Conservation (phyloP, 441 rosid species). For the Adansonia rubrostipa region DNA sequence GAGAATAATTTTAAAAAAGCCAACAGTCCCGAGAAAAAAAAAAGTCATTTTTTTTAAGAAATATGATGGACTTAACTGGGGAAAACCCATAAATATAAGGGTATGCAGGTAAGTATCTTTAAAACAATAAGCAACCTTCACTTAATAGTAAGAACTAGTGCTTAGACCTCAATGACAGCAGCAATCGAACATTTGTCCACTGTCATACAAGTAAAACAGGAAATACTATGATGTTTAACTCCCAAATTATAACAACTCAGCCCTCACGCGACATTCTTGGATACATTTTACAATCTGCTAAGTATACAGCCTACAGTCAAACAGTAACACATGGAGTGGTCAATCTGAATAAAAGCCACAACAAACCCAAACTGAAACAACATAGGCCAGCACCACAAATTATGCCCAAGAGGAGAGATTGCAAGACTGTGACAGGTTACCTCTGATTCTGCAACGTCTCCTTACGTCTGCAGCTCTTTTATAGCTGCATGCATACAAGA, state of each 20-base stretch:
- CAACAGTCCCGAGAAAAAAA: not conserved
- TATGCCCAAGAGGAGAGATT: not conserved
- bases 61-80: not conserved
- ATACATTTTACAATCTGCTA: not conserved
- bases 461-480: constrained; percentile 56
- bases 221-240: not conserved
- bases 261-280: not conserved
- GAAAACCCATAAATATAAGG: not conserved
- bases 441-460: constrained; percentile 53
- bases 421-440: constrained; percentile 36
- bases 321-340: not conserved
- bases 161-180: not conserved
- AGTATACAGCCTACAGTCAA: not conserved
- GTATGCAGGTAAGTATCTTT: not conserved
- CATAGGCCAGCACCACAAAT: not conserved
- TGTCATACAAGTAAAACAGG: not conserved
- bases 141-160: not conserved
- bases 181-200: not conserved
- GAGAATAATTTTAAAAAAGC: not conserved
- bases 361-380: not conserved
- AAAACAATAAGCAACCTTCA: constrained; percentile 11
- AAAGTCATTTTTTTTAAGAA: not conserved
- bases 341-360: not conserved
- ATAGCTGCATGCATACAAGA: constrained; percentile 48
- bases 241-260: not conserved